Percentiles rank a stretch among this genome's conserved stretches.
These are phyloP conservation scores for Orbilia quercus DNA, from an alignment of 2,329 filamentous ascomycete species.

Conservation along the genomic window DNA sequence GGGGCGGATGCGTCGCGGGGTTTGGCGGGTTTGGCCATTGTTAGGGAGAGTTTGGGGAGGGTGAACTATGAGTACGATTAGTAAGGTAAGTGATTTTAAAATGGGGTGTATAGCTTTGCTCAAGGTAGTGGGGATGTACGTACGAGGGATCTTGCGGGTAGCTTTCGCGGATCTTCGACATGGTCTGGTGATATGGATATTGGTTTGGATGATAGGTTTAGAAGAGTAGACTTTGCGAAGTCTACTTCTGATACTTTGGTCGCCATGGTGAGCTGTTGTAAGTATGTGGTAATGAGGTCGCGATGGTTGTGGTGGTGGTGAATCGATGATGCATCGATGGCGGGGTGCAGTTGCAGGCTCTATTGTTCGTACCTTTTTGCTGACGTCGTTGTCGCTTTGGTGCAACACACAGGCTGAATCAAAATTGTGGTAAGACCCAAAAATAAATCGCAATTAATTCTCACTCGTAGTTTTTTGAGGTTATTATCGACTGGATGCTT, in stretches of 20 bases:
- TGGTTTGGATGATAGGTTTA: conserved; percentile 80
- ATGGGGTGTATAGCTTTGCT: conserved; percentile 38
- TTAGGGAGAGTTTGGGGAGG: conserved; percentile 74
- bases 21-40: conserved; percentile 66
- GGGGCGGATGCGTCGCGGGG: conserved; percentile 63
- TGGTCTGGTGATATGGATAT: conserved; percentile 87
- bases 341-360: conserved; percentile 25
- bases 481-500: no score
- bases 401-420: conserved; percentile 21
- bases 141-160: conserved; percentile 81
- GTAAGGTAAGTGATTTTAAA: conserved; percentile 3
- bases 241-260: conserved; percentile 85
- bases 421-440: not conserved
- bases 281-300: not conserved
- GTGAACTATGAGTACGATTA: conserved; percentile 69
- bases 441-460: no score
- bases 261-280: conserved; percentile 68
- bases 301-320: conserved; percentile 21
- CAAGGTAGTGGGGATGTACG: conserved; percentile 16
- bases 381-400: conserved; percentile 25
- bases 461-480: no score
- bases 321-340: conserved; percentile 20
- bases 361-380: conserved; percentile 7
- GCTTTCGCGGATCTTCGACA: conserved; percentile 84
- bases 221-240: conserved; percentile 86